phyloP scores from a whole-genome alignment of 106 monocot genomes.

The Posidonia australis region DNA sequence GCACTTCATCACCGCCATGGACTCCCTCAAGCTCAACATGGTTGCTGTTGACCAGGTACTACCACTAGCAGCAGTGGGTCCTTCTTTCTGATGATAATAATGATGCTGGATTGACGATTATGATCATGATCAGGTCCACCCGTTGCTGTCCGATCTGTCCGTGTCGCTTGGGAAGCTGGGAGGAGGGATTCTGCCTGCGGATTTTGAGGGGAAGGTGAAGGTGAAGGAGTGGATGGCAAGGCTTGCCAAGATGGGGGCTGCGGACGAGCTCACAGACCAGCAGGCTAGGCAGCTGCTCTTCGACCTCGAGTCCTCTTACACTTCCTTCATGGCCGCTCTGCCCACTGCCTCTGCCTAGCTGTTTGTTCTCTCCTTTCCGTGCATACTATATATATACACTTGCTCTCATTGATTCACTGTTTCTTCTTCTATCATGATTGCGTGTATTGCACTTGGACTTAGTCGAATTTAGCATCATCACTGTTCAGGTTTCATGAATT shows the following conservation, averaged over 20 bases:
- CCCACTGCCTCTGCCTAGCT: conserved; percentile 19
- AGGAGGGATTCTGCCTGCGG: conserved; percentile 39
- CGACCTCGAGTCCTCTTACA: conserved; percentile 81
- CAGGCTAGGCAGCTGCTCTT: conserved; percentile 79
- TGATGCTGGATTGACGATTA: too few relatives aligned
- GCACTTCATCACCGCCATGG: conserved; percentile 78
- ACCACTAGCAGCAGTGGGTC: too few relatives aligned
- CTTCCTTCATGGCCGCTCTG: conserved; percentile 72
- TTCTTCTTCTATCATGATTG: too few relatives aligned
- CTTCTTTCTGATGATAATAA: too few relatives aligned
- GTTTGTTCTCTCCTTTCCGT: neutral
- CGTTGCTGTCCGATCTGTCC: conserved; percentile 52
- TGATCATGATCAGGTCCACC: conserved; percentile 31
- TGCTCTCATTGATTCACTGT: too few relatives aligned
- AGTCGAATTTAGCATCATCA: too few relatives aligned
- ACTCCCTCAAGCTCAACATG: conserved; percentile 24
- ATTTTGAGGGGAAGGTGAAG: conserved; percentile 80
- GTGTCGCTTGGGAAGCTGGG: conserved; percentile 64
- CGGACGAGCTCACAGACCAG: conserved; percentile 87
- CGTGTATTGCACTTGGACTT: too few relatives aligned
- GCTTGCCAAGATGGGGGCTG: conserved; percentile 80
- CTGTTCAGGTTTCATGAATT: too few relatives aligned
- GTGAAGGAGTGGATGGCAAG: conserved; percentile 73
- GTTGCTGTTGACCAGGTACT: conserved; percentile 32
- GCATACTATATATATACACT: too few relatives aligned